phyloP scores from a whole-genome alignment of 202 grass and related monocot species.

The Bolboschoenoplectus hybrid region DNA sequence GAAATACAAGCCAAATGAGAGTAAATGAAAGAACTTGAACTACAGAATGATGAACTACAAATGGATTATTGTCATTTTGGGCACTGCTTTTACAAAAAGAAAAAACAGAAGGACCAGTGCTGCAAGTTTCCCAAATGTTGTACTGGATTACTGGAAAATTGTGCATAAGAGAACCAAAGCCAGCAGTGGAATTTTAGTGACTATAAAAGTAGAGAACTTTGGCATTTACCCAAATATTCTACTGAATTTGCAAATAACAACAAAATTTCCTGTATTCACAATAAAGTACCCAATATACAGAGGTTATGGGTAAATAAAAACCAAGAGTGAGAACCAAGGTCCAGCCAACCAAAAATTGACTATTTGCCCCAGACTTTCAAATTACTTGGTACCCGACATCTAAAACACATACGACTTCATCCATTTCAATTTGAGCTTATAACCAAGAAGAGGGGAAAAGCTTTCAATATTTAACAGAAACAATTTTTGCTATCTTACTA shows the following conservation, averaged over 20 bases:
- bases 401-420: not conserved
- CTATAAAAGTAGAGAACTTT: not conserved
- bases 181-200: not conserved
- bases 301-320: slow-evolving; percentile 6
- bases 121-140: not conserved
- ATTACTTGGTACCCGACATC: too few relatives aligned
- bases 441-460: not conserved
- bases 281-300: not conserved
- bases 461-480: slow-evolving; percentile 4
- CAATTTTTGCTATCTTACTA: not conserved
- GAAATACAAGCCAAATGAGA: not conserved
- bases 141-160: not conserved
- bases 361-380: not conserved
- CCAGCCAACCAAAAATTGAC: not conserved
- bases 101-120: not conserved
- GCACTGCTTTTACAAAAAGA: not conserved
- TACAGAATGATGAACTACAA: not conserved
- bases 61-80: not conserved
- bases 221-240: not conserved
- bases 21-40: slow-evolving; percentile 16
- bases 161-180: not conserved
- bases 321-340: not conserved
- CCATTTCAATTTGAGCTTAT: not conserved
- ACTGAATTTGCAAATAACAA: not conserved
- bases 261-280: not conserved